Evolutionary conservation across 345 rosid genomes (phyloP).

Genomic region (Arabis alpina): DNA sequence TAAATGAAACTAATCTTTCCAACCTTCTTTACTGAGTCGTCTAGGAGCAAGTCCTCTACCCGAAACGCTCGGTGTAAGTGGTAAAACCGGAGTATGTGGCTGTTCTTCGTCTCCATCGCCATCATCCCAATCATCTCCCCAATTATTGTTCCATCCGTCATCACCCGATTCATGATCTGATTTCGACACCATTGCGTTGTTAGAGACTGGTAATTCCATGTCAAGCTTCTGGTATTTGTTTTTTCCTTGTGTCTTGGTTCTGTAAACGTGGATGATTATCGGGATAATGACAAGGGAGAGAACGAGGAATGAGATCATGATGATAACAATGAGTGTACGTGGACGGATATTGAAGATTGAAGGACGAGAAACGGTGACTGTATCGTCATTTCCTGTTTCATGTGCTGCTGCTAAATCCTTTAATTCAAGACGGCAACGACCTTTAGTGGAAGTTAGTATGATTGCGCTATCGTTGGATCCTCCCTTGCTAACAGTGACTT

Average conservation of each 20-base stretch:
- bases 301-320: conserved; percentile 49
- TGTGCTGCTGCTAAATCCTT: conserved; percentile 51
- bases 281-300: conserved; percentile 53
- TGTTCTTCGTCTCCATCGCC: conserved; percentile 61
- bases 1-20: conserved; percentile 63
- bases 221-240: conserved; percentile 66
- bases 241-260: conserved; percentile 39
- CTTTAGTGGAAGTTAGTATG: conserved; percentile 49
- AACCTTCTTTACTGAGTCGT: conserved; percentile 73
- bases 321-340: conserved; percentile 39
- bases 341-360: conserved; percentile 42
- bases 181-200: conserved; percentile 17
- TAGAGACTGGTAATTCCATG: conserved; percentile 61
- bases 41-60: conserved; percentile 79
- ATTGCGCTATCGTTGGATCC: conserved; percentile 49
- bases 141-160: conserved; percentile 78
- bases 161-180: conserved; percentile 38
- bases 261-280: conserved; percentile 47
- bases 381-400: conserved; percentile 40
- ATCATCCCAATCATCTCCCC: conserved; percentile 83
- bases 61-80: conserved; percentile 70
- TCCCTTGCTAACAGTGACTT: conserved; percentile 49
- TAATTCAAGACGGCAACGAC: conserved; percentile 67
- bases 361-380: conserved; percentile 38
- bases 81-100: conserved; percentile 61